Evolutionary conservation across 106 monocot species (phyloP).

Genomic region (Dioscorea dumetorum): DNA sequence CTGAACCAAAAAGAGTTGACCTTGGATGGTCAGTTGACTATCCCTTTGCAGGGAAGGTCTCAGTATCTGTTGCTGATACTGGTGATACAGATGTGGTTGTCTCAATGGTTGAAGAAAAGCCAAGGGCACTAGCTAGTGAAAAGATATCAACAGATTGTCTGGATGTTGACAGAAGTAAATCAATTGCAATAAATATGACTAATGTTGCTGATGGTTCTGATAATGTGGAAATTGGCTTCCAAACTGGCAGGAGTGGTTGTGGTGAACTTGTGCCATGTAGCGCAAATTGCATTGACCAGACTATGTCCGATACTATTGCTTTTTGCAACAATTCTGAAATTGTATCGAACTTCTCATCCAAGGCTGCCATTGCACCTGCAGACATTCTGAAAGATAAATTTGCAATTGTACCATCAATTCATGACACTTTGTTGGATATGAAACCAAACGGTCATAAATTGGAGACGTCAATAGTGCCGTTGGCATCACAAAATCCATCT

Average conservation of each 20-base stretch:
- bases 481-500: not conserved
- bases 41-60: constrained; percentile 55
- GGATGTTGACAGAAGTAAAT: not conserved
- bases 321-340: constrained; percentile 10
- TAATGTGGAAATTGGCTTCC: constrained; percentile 11
- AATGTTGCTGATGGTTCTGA: constrained; percentile 1
- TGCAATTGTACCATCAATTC: constrained; percentile 8
- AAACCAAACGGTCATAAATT: constrained; percentile 5
- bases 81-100: constrained; percentile 94
- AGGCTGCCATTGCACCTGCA: not conserved
- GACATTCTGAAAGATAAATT: constrained; percentile 9
- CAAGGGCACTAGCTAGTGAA: constrained; percentile 9
- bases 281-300: constrained; percentile 3
- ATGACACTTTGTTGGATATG: constrained; percentile 5
- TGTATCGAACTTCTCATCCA: constrained; percentile 15
- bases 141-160: not conserved
- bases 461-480: constrained; percentile 1
- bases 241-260: constrained; percentile 1
- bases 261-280: constrained; percentile 1
- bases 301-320: not conserved
- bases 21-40: constrained; percentile 25
- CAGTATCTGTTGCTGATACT: constrained; percentile 82
- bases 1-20: constrained; percentile 17
- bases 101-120: constrained; percentile 60
- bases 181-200: constrained; percentile 11